Percentiles rank a stretch among this genome's conserved stretches.
phyloP scores from a whole-genome alignment of 2,329 filamentous ascomycete genomes.

The Nemania sp. region DNA sequence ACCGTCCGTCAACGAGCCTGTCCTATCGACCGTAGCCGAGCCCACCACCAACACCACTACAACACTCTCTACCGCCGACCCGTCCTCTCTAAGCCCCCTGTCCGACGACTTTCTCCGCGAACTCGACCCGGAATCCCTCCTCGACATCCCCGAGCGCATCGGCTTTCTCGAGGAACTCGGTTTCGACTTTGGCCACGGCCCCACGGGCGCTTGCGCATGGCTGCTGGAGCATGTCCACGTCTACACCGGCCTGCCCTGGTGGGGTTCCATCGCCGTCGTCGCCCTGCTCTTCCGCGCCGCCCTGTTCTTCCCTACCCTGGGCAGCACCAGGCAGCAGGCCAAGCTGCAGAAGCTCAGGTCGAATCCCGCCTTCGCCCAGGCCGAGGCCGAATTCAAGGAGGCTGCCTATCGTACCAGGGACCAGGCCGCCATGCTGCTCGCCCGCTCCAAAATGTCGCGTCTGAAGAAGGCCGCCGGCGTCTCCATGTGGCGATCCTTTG shows the following conservation, averaged over 20 bases:
- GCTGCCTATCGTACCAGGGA: conserved; percentile 47
- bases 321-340: conserved; percentile 64
- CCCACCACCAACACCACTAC: background rate
- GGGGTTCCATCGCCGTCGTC: conserved; percentile 70
- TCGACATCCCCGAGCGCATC: conserved; percentile 71
- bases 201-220: conserved; percentile 75
- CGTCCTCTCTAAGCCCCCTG: conserved; percentile 33
- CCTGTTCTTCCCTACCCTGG: conserved; percentile 69
- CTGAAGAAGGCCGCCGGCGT: conserved; percentile 62
- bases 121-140: conserved; percentile 41
- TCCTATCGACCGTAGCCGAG: conserved; percentile 2
- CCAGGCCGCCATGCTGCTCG: conserved; percentile 50
- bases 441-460: conserved; percentile 51
- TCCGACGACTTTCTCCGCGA: conserved; percentile 21
- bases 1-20: conserved; percentile 13
- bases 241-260: conserved; percentile 78
- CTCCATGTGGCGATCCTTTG: conserved; percentile 52
- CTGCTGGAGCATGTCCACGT: conserved; percentile 83
- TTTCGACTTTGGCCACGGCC: conserved; percentile 84
- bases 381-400: conserved; percentile 56
- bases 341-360: conserved; percentile 61
- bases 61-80: conserved; percentile 10
- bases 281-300: conserved; percentile 66
- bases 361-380: conserved; percentile 59
- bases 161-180: conserved; percentile 84